Conservation (phyloP, 2,329 filamentous ascomycete genomes). For the Sporothrix schenckii region DNA sequence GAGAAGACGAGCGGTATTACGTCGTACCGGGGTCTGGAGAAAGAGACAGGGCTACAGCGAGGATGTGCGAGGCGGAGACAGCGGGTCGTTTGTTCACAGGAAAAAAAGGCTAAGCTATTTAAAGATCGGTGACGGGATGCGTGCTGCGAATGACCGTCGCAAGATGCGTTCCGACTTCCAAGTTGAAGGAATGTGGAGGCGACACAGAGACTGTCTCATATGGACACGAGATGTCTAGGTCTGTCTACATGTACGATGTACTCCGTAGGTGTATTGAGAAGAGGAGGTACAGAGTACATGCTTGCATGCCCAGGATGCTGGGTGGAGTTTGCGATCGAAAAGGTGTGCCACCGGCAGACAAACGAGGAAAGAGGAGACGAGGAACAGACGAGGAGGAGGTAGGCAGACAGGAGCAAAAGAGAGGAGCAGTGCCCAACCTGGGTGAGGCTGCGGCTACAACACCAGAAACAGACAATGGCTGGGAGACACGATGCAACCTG, state of each 20-base stretch:
- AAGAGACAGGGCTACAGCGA: neutral
- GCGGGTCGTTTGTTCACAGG: neutral
- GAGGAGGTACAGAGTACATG: neutral
- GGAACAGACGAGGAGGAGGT: neutral
- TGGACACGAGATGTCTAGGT: neutral
- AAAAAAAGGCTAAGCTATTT: neutral
- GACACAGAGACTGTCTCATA: neutral
- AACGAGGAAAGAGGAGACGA: neutral
- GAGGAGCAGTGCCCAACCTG: neutral
- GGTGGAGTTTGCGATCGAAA: neutral
- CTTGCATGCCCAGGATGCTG: too few relatives aligned
- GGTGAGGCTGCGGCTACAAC: slow-evolving; percentile 1
- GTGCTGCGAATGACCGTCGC: too few relatives aligned
- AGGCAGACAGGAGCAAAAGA: neutral
- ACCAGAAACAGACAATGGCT: neutral
- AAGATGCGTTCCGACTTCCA: neutral
- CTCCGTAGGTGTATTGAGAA: too few relatives aligned
- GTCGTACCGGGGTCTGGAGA: neutral
- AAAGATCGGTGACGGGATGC: slow-evolving; percentile 16
- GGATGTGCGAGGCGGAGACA: slow-evolving; percentile 3
- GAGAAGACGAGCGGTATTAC: neutral
- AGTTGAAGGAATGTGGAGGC: neutral
- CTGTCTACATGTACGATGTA: too few relatives aligned
- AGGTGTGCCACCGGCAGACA: slow-evolving; percentile 10
- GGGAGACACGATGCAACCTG: slow-evolving; percentile 20